These are phyloP conservation scores for Eimeria sp. DNA, from an alignment of 169 alveolate species.

Conservation along the genomic window DNA sequence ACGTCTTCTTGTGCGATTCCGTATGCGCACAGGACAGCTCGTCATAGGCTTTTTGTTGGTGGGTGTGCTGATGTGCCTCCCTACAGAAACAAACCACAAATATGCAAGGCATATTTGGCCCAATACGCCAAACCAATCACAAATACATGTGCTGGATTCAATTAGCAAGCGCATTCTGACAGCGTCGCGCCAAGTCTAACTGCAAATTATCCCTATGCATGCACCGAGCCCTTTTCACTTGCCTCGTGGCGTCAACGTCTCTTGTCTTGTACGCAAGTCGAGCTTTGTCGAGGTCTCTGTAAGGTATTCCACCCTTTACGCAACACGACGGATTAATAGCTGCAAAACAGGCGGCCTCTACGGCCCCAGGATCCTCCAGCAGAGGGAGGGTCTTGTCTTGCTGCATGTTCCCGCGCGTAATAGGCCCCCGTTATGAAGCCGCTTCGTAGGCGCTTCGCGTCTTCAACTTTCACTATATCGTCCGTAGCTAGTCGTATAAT, in stretches of 20 bases:
- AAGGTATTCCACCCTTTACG: slow-evolving; percentile 43
- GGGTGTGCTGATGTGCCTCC: slow-evolving; percentile 72
- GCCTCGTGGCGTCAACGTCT: slow-evolving; percentile 81
- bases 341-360: slow-evolving; percentile 44
- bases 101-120: no score
- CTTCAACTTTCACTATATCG: background rate
- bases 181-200: background rate
- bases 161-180: background rate
- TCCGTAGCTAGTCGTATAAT: background rate
- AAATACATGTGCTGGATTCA: background rate
- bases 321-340: background rate
- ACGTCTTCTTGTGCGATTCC: slow-evolving; percentile 77
- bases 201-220: background rate
- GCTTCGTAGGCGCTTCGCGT: background rate
- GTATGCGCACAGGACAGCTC: slow-evolving; percentile 73
- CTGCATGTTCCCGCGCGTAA: background rate
- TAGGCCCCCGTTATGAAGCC: background rate
- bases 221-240: background rate
- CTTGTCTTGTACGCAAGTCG: slow-evolving; percentile 59
- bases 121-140: background rate
- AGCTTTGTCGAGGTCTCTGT: slow-evolving; percentile 81
- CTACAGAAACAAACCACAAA: background rate
- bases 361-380: slow-evolving; percentile 60
- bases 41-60: slow-evolving; percentile 25
- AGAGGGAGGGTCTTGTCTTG: slow-evolving; percentile 62